Conservation (phyloP, 352 stramenopile genomes). For the Globisporangium abappressorium region DNA sequence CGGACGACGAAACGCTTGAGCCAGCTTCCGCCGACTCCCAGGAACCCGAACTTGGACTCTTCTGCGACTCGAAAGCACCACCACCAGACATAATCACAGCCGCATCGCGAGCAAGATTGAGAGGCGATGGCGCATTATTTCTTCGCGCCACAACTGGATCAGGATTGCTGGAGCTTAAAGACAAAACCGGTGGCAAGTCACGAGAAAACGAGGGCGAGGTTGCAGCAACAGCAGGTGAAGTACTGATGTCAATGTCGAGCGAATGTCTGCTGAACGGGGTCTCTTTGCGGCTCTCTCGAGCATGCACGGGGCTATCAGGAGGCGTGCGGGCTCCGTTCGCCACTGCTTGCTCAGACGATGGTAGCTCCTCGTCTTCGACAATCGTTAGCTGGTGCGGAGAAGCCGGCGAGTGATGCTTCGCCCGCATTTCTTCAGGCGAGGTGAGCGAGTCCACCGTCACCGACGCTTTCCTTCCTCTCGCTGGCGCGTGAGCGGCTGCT, state of each 20-base stretch:
- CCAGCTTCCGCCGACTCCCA: neutral
- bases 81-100: slow-evolving; percentile 17
- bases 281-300: slow-evolving; percentile 9
- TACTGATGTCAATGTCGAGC: slow-evolving; percentile 16
- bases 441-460: slow-evolving; percentile 29
- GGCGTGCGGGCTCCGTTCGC: slow-evolving; percentile 6
- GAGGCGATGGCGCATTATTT: neutral
- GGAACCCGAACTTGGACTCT: neutral
- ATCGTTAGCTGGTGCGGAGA: slow-evolving; percentile 10
- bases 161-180: neutral
- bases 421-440: slow-evolving; percentile 9
- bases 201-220: slow-evolving; percentile 1
- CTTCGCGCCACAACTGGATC: neutral
- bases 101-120: slow-evolving; percentile 10
- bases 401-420: slow-evolving; percentile 9
- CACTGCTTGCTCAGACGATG: neutral
- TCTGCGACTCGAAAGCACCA: neutral
- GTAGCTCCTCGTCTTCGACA: slow-evolving; percentile 10
- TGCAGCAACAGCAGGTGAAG: neutral
- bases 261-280: neutral
- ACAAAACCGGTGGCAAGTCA: neutral
- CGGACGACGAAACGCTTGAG: neutral
- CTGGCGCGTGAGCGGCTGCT: neutral
- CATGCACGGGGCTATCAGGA: slow-evolving; percentile 13
- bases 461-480: slow-evolving; percentile 29